These are phyloP conservation scores for Phaeophleospora eucalypticola DNA, from an alignment of 2,329 filamentous ascomycete species.

Conservation along the genomic window DNA sequence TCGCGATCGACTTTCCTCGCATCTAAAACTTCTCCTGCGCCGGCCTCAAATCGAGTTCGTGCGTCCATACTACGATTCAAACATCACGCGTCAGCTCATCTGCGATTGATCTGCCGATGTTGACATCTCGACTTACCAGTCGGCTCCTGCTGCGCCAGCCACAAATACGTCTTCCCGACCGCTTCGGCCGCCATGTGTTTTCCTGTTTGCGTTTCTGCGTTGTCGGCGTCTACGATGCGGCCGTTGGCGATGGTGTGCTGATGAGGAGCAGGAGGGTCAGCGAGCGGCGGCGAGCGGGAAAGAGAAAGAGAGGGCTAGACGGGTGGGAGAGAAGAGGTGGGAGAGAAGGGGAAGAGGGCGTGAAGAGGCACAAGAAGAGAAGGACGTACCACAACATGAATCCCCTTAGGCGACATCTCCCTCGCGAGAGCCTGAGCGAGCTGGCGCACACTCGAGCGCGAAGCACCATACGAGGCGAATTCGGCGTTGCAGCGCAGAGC, in stretches of 20 bases:
- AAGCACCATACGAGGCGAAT: conserved; percentile 54
- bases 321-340: not conserved
- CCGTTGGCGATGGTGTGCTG: conserved; percentile 57
- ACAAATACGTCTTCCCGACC: conserved; percentile 55
- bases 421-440: conserved; percentile 54
- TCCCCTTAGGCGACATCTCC: conserved; percentile 54
- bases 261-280: not conserved
- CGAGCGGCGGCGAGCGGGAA: no score
- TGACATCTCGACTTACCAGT: conserved; percentile 21
- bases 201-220: conserved; percentile 45
- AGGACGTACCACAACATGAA: conserved; percentile 47
- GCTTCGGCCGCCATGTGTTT: conserved; percentile 57
- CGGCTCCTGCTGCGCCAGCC: conserved; percentile 47
- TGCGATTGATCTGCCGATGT: not conserved
- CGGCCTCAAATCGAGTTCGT: conserved; percentile 51
- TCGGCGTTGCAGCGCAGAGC: conserved; percentile 50
- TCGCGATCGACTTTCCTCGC: not conserved
- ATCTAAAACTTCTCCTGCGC: conserved; percentile 48
- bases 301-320: not conserved
- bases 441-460: conserved; percentile 50
- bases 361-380: not conserved
- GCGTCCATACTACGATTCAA: conserved; percentile 40
- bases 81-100: no score
- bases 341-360: not conserved
- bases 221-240: conserved; percentile 49